A percentile compares a stretch with the other conserved stretches of the same genome.
These are phyloP conservation scores for Fusarium secorum DNA, from an alignment of 2,329 filamentous ascomycete genomes.

Conservation along the genomic window DNA sequence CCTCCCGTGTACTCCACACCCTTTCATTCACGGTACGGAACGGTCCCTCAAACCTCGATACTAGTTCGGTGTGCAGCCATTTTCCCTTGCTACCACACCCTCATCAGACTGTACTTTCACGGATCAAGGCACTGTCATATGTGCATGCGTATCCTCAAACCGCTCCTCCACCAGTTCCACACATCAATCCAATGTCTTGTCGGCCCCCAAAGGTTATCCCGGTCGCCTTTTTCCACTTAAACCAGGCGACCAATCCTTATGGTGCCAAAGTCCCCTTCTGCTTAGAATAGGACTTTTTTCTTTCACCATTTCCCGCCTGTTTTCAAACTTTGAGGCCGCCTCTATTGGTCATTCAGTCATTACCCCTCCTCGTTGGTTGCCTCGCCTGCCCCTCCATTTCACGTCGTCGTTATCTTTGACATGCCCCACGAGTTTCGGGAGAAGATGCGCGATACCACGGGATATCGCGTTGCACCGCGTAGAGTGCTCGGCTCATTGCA, in stretches of 20 bases:
- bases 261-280: constrained; percentile 29
- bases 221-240: constrained; percentile 18
- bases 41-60: constrained; percentile 14
- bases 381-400: constrained; percentile 25
- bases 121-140: constrained; percentile 23
- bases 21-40: constrained; percentile 1
- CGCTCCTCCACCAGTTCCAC: constrained; percentile 25
- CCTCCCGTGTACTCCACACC: constrained; percentile 28
- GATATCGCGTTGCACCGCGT: constrained; percentile 32
- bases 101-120: not conserved
- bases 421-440: constrained; percentile 12
- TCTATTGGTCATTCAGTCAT: constrained; percentile 13
- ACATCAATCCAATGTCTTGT: not conserved
- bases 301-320: constrained; percentile 3
- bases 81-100: constrained; percentile 13
- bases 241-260: constrained; percentile 28
- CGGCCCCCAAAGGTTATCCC: constrained; percentile 19
- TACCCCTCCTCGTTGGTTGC: constrained; percentile 24
- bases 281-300: constrained; percentile 35
- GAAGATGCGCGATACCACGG: constrained; percentile 28
- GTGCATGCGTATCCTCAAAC: constrained; percentile 21
- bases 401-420: constrained; percentile 9
- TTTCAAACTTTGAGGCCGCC: constrained; percentile 23
- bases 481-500: not conserved
- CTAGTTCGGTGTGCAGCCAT: constrained; percentile 8